Evolutionary conservation across 805 yeast genomes (phyloP).

Genomic region (Lipomyces yamadae): DNA sequence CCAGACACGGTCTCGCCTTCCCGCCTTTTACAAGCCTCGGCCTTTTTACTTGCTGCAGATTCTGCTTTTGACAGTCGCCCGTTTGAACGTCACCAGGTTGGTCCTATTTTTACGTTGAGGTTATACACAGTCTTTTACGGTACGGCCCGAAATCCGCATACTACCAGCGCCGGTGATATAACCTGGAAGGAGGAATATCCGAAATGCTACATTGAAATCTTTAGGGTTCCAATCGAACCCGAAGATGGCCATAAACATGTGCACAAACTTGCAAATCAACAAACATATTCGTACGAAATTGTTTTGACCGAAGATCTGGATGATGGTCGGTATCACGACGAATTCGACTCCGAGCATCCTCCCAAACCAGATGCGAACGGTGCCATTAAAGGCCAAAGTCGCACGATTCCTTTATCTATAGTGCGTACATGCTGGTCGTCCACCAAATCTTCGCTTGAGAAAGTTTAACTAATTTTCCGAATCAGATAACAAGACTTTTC

Average conservation of each 20-base stretch:
- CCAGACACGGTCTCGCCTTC: conserved; percentile 66
- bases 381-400: conserved; percentile 36
- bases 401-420: conserved; percentile 48
- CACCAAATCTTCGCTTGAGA: too few relatives aligned
- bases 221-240: conserved; percentile 40
- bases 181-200: conserved; percentile 78
- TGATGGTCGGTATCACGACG: conserved; percentile 75
- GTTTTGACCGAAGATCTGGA: conserved; percentile 61
- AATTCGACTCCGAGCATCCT: conserved; percentile 53
- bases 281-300: conserved; percentile 52
- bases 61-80: conserved; percentile 36
- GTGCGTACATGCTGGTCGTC: conserved; percentile 41
- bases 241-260: conserved; percentile 9
- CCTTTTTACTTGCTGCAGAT: conserved; percentile 51
- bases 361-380: conserved; percentile 23
- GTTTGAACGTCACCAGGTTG: conserved; percentile 50
- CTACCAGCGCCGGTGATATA: conserved; percentile 52
- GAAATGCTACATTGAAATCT: conserved; percentile 54
- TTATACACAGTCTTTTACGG: conserved; percentile 60
- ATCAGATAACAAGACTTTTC: conserved; percentile 52
- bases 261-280: background rate
- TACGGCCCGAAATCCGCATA: conserved; percentile 53
- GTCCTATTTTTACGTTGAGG: conserved; percentile 63
- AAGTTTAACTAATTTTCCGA: background rate
- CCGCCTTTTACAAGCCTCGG: conserved; percentile 65